Percentiles rank a stretch among this genome's conserved stretches.
phyloP scores from a whole-genome alignment of 2,329 filamentous ascomycete species.

The Botrytis deweyae region DNA sequence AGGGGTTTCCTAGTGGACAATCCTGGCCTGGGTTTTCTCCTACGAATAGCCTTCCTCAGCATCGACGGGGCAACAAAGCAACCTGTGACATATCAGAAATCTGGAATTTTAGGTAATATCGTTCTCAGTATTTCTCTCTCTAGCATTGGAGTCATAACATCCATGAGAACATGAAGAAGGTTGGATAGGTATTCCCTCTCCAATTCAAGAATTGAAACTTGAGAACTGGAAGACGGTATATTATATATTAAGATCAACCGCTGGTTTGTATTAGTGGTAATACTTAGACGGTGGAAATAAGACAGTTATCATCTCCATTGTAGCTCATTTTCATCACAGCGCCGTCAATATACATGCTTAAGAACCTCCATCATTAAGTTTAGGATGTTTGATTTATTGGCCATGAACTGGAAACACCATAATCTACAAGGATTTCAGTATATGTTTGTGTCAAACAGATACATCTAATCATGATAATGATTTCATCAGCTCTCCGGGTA shows the following conservation, averaged over 20 bases:
- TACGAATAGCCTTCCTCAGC: not conserved
- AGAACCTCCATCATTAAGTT: not conserved
- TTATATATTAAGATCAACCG: too few relatives aligned
- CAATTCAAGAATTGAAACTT: not conserved
- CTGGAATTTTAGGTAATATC: not conserved
- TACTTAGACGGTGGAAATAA: rapidly evolving
- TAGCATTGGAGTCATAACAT: not conserved
- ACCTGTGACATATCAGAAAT: rapidly evolving
- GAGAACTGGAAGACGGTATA: too few relatives aligned
- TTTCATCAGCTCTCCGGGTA: not conserved
- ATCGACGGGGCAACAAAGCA: not conserved
- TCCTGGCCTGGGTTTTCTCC: too few relatives aligned
- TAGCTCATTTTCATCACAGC: not conserved
- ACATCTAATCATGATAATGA: not conserved
- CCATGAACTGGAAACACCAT: not conserved
- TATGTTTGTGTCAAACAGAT: not conserved
- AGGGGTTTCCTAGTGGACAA: too few relatives aligned
- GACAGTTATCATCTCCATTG: not conserved
- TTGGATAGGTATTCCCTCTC: not conserved
- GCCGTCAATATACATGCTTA: not conserved
- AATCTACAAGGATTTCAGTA: not conserved
- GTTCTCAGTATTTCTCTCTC: not conserved
- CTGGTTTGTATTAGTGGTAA: not conserved
- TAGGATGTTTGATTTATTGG: not conserved
- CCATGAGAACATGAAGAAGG: too few relatives aligned